Evolutionary conservation across 2,329 filamentous ascomycete genomes (phyloP).

Genomic region (Blastomyces emzantsi): DNA sequence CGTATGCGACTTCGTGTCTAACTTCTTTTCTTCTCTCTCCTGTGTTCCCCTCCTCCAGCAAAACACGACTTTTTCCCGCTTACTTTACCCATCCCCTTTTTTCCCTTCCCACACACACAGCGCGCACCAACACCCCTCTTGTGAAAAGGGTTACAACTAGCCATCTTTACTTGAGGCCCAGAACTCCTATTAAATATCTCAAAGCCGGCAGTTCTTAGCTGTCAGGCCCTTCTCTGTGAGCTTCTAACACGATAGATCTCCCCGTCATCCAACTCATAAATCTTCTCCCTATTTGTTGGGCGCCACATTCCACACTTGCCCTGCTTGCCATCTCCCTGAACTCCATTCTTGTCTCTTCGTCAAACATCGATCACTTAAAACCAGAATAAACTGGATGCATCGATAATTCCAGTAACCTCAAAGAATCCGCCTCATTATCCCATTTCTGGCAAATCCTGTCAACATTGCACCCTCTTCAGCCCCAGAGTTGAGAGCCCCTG

Average conservation of each 20-base stretch:
- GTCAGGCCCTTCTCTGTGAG: background rate
- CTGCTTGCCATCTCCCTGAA: slow-evolving; percentile 22
- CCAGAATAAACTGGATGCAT: slow-evolving; percentile 10
- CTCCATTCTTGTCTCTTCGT: slow-evolving; percentile 20
- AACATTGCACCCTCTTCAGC: background rate
- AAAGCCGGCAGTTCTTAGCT: background rate
- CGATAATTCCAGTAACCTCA: background rate
- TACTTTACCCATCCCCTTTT: background rate
- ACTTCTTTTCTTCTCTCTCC: slow-evolving; percentile 4
- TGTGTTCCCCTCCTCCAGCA: slow-evolving; percentile 2
- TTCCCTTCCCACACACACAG: background rate
- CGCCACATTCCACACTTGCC: background rate
- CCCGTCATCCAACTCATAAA: slow-evolving; percentile 15
- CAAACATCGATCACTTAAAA: slow-evolving; percentile 14
- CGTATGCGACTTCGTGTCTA: slow-evolving; percentile 3
- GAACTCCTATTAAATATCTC: background rate
- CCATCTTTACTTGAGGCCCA: background rate
- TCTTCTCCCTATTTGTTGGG: slow-evolving; percentile 17
- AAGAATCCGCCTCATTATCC: background rate
- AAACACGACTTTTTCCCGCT: slow-evolving; percentile 9
- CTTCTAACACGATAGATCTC: background rate
- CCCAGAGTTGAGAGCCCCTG: slow-evolving; percentile 1
- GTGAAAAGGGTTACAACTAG: background rate
- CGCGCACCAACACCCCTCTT: background rate
- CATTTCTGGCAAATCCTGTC: background rate